Evolutionary conservation across 1,284 basidiomycete genomes (phyloP).

Genomic region (Melampsora larici-populina): DNA sequence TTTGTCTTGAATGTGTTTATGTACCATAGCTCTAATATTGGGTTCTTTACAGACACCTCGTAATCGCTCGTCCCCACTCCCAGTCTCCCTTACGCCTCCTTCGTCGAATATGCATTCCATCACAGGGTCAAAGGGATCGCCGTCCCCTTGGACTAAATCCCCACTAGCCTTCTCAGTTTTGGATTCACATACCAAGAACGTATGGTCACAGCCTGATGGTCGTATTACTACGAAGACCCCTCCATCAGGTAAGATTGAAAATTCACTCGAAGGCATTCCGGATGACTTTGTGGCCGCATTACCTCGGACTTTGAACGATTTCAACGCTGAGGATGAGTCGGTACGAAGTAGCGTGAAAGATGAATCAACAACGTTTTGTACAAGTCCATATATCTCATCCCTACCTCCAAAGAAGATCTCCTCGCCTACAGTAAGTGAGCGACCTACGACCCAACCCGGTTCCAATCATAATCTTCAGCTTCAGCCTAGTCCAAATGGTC

Average conservation of each 20-base stretch:
- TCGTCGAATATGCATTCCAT: slow-evolving; percentile 27
- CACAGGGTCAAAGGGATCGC: slow-evolving; percentile 28
- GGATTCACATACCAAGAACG: slow-evolving; percentile 41
- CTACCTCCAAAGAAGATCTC: neutral
- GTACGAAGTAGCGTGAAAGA: neutral
- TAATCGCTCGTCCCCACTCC: neutral
- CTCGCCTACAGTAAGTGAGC: neutral
- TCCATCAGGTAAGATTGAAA: slow-evolving; percentile 37
- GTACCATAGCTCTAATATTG: neutral
- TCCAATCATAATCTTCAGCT: slow-evolving; percentile 3
- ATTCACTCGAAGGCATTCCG: slow-evolving; percentile 40
- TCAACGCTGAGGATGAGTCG: slow-evolving; percentile 40
- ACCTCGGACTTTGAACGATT: slow-evolving; percentile 43
- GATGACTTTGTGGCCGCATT: slow-evolving; percentile 41
- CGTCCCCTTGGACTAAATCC: slow-evolving; percentile 40
- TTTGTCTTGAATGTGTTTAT: neutral
- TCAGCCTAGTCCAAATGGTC: slow-evolving; percentile 7
- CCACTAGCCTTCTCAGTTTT: slow-evolving; percentile 38
- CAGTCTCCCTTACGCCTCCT: slow-evolving; percentile 19
- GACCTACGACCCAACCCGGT: neutral
- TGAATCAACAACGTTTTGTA: neutral
- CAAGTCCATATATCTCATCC: neutral
- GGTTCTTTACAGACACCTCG: slow-evolving; percentile 28
- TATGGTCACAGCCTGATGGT: slow-evolving; percentile 43
- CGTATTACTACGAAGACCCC: slow-evolving; percentile 26